Evolutionary conservation across 257 asterid species (phyloP).

Genomic region (Nicotiana tabacum): DNA sequence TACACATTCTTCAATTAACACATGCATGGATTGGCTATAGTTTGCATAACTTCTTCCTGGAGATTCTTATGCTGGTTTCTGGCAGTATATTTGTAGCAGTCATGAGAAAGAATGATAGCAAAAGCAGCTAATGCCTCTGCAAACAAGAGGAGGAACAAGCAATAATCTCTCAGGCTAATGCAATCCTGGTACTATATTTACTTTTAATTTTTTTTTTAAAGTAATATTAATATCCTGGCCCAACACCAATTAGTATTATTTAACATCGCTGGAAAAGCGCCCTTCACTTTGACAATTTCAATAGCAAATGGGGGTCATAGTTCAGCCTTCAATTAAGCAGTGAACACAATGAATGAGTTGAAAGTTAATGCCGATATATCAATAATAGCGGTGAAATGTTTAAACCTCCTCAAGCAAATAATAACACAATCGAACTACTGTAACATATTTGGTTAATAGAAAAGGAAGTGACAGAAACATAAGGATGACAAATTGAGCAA

Average conservation of each 20-base stretch:
- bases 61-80: neutral
- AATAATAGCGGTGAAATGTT: neutral
- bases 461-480: neutral
- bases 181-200: neutral
- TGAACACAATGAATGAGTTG: neutral
- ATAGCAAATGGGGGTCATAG: neutral
- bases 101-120: neutral
- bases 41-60: neutral
- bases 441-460: neutral
- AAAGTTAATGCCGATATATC: neutral
- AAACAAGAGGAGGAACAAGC: neutral
- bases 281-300: neutral
- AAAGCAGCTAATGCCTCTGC: neutral
- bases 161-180: neutral
- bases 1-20: neutral
- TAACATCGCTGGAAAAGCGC: neutral
- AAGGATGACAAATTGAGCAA: neutral
- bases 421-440: neutral
- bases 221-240: neutral
- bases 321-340: neutral
- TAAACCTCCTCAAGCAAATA: neutral
- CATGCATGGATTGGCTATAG: neutral
- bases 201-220: neutral
- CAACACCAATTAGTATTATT: neutral
- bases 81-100: neutral